Evolutionary conservation across 345 rosid genomes (phyloP).

Genomic region (Camelina hispida): DNA sequence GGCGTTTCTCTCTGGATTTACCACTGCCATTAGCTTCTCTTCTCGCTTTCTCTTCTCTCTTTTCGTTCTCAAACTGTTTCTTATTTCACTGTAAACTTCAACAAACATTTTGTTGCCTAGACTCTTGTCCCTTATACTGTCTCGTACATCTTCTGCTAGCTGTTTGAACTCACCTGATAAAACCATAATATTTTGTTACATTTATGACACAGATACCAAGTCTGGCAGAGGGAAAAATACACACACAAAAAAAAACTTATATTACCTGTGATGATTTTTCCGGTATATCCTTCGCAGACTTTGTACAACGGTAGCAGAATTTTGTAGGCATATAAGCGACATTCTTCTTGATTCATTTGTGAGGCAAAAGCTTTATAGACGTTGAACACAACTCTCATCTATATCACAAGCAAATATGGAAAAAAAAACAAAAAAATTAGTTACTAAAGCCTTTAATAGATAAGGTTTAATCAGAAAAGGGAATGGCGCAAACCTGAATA

Average conservation of each 20-base stretch:
- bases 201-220: neutral
- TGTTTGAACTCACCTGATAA: constrained; percentile 70
- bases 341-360: constrained; percentile 54
- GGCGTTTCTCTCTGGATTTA: constrained; percentile 79
- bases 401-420: constrained; percentile 40
- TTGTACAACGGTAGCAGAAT: constrained; percentile 81
- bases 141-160: constrained; percentile 71
- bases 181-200: constrained; percentile 28
- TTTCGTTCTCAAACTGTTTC: constrained; percentile 62
- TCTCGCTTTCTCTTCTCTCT: constrained; percentile 81
- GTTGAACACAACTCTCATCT: constrained; percentile 75
- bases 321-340: constrained; percentile 52
- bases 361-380: constrained; percentile 55
- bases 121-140: constrained; percentile 50
- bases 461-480: constrained; percentile 27
- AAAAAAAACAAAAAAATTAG: constrained; percentile 12
- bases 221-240: constrained; percentile 2
- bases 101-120: constrained; percentile 67
- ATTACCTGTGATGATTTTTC: constrained; percentile 72
- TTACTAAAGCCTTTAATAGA: constrained; percentile 11
- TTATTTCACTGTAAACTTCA: constrained; percentile 62
- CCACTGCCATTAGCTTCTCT: constrained; percentile 83
- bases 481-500: constrained; percentile 63
- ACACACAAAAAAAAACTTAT: neutral
- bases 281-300: constrained; percentile 88